A percentile compares a stretch with the other conserved stretches of the same genome.
These are phyloP conservation scores for Aureobasidium mangrovei DNA, from an alignment of 2,329 filamentous ascomycete genomes.

Conservation along the genomic window DNA sequence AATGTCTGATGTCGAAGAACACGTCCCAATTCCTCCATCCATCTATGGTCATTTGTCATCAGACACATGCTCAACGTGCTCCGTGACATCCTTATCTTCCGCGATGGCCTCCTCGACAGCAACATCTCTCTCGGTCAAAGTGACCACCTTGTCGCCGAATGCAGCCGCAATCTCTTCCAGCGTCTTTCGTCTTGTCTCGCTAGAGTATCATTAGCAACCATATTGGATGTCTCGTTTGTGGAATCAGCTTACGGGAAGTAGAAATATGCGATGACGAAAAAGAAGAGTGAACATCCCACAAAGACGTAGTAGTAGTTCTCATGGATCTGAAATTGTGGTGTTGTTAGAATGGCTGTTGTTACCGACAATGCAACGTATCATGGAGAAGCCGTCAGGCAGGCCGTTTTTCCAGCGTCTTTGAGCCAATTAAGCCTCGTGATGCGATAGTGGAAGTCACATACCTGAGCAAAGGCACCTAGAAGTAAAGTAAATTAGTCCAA, in stretches of 20 bases:
- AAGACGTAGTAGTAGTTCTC: slow-evolving; percentile 56
- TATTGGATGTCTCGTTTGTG: not conserved
- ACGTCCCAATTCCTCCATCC: too few species aligned
- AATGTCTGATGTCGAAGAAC: not conserved
- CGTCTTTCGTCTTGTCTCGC: slow-evolving; percentile 25
- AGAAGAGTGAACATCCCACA: slow-evolving; percentile 44
- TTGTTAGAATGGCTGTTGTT: slow-evolving; percentile 39
- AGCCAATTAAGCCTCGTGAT: too few species aligned
- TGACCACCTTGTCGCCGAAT: slow-evolving; percentile 27
- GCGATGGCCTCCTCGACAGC: slow-evolving; percentile 18
- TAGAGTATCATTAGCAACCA: slow-evolving; percentile 12
- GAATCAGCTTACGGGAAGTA: slow-evolving; percentile 41
- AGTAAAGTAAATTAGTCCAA: too few species aligned
- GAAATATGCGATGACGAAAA: slow-evolving; percentile 44
- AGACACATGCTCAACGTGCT: slow-evolving; percentile 4
- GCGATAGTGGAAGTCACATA: not conserved
- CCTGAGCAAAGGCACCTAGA: too few species aligned
- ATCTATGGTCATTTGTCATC: not conserved
- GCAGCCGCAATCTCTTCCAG: slow-evolving; percentile 26
- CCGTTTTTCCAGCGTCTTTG: too few species aligned
- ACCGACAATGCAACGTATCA: slow-evolving; percentile 1
- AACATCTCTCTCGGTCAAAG: slow-evolving; percentile 22
- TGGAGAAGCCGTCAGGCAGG: too few species aligned
- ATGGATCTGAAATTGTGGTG: slow-evolving; percentile 45
- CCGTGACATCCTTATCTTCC: slow-evolving; percentile 18